phyloP scores from a whole-genome alignment of 139 green algal genomes.

The Coelastrella sp. region DNA sequence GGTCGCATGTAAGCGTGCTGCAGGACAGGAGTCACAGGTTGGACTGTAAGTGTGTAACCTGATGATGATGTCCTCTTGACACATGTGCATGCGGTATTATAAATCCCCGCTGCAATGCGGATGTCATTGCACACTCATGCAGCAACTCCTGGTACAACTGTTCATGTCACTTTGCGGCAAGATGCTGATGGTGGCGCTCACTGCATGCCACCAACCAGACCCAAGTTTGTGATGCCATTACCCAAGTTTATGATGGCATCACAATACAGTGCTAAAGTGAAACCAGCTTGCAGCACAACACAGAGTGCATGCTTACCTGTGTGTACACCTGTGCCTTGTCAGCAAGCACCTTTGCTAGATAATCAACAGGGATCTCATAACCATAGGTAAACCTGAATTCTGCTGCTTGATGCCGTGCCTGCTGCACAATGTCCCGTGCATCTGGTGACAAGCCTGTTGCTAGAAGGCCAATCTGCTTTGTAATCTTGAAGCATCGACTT shows the following conservation, averaged over 20 bases:
- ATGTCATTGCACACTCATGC: too few relatives aligned
- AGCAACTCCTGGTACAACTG: too few relatives aligned
- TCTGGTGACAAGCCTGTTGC: constrained; percentile 94
- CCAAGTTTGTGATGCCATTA: background rate
- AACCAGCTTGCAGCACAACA: background rate
- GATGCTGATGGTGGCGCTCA: too few relatives aligned
- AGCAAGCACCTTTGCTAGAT: constrained; percentile 91
- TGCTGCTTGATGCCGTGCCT: constrained; percentile 88
- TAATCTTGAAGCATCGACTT: constrained; percentile 92
- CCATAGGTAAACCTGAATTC: constrained; percentile 96
- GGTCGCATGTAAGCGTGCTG: constrained; percentile 95
- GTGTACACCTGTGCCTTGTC: constrained; percentile 99
- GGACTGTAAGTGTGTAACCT: background rate
- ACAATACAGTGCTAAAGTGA: background rate
- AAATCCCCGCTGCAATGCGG: too few relatives aligned
- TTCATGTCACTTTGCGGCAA: too few relatives aligned
- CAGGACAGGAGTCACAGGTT: background rate
- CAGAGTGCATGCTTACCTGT: constrained; percentile 69
- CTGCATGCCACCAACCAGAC: too few relatives aligned
- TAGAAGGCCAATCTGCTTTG: constrained; percentile 92
- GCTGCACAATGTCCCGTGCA: constrained; percentile 86
- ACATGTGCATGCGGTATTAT: too few relatives aligned
- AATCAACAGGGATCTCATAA: constrained; percentile 97
- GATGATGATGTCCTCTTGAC: too few relatives aligned
- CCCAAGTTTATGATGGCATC: background rate